Evolutionary conservation across 768 basidiomycete species (phyloP).

Genomic region (Clavulina sp.): DNA sequence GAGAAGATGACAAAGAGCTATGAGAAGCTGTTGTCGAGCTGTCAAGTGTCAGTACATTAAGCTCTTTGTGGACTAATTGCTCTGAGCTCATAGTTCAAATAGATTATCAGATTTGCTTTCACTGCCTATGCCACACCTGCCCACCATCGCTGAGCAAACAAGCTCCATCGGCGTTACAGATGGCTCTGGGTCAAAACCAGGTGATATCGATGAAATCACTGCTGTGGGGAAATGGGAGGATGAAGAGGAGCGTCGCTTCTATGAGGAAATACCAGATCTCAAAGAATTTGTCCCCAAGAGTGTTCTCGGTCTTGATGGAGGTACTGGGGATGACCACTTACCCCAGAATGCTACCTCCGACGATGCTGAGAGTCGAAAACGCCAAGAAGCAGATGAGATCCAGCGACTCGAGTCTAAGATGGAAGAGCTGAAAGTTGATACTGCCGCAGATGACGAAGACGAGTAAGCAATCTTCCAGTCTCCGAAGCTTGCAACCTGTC

Average conservation of each 20-base stretch:
- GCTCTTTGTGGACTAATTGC: background rate
- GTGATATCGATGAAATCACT: slow-evolving; percentile 38
- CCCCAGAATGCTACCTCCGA: slow-evolving; percentile 2
- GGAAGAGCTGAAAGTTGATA: slow-evolving; percentile 22
- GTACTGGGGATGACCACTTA: slow-evolving; percentile 2
- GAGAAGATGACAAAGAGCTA: slow-evolving; percentile 97
- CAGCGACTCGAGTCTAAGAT: slow-evolving; percentile 64
- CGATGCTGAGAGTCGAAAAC: slow-evolving; percentile 22
- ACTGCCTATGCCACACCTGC: slow-evolving; percentile 64
- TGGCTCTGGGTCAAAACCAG: slow-evolving; percentile 26
- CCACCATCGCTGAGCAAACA: slow-evolving; percentile 60
- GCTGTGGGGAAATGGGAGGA: slow-evolving; percentile 91
- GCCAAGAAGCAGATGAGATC: slow-evolving; percentile 41
- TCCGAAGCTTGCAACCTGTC: slow-evolving; percentile 1
- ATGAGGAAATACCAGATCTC: slow-evolving; percentile 81
- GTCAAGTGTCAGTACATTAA: slow-evolving; percentile 57
- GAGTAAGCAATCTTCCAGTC: slow-evolving; percentile 4
- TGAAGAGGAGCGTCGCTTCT: slow-evolving; percentile 88
- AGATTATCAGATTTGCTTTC: slow-evolving; percentile 87
- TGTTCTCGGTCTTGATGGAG: slow-evolving; percentile 51
- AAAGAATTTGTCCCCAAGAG: slow-evolving; percentile 82
- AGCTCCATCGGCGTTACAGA: slow-evolving; percentile 58
- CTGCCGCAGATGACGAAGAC: background rate
- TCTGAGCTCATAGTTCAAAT: slow-evolving; percentile 9
- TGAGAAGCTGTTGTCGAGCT: slow-evolving; percentile 76